phyloP scores from a whole-genome alignment of 352 stramenopile species.

The Globisporangium uncinulatum region DNA sequence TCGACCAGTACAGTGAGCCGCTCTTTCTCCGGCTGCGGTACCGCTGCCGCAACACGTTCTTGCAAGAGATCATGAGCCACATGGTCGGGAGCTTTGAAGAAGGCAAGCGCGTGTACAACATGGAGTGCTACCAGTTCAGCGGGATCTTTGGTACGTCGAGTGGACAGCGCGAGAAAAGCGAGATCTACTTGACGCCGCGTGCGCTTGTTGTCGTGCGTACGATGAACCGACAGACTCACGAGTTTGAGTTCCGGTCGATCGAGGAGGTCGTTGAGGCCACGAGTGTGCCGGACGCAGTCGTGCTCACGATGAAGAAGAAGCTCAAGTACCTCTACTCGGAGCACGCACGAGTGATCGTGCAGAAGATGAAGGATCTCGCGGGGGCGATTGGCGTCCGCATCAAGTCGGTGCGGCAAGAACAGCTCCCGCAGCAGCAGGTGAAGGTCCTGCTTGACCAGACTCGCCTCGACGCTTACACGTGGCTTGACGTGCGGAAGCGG shows the following conservation, averaged over 20 bases:
- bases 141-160: conserved; percentile 64
- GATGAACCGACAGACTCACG: conserved; percentile 63
- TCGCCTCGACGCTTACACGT: conserved; percentile 32
- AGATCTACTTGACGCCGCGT: conserved; percentile 62
- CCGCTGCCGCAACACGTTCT: conserved; percentile 67
- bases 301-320: conserved; percentile 53
- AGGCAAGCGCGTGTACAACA: conserved; percentile 61
- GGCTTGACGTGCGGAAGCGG: conserved; percentile 50
- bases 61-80: conserved; percentile 82
- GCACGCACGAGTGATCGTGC: conserved; percentile 44
- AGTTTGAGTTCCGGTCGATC: conserved; percentile 70
- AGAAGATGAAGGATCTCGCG: conserved; percentile 56
- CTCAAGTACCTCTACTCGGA: conserved; percentile 73
- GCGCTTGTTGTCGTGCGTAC: conserved; percentile 57
- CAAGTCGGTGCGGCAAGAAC: conserved; percentile 20
- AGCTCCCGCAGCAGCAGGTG: conserved; percentile 48
- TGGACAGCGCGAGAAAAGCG: conserved; percentile 69
- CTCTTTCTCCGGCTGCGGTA: conserved; percentile 69
- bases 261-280: conserved; percentile 39
- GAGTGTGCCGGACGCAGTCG: conserved; percentile 50
- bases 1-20: conserved; percentile 58
- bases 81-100: conserved; percentile 71
- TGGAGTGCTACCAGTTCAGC: conserved; percentile 70
- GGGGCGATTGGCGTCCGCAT: conserved; percentile 65
- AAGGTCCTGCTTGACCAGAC: conserved; percentile 30